Evolutionary conservation across 2,329 filamentous ascomycete species (phyloP).

Genomic region (Pyrenophora teres): DNA sequence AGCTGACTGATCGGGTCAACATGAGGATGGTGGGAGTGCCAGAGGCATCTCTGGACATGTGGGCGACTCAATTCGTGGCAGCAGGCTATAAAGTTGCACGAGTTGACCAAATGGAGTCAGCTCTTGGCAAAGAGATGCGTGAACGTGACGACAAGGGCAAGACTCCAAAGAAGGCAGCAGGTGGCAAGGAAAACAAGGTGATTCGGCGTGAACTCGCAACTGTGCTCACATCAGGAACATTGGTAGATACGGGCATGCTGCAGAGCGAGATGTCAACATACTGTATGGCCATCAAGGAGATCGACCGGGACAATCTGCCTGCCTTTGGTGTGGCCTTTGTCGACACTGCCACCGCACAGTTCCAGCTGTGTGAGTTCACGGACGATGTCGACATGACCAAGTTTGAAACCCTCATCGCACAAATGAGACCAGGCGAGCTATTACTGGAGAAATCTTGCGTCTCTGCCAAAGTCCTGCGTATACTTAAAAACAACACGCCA

Average conservation of each 20-base stretch:
- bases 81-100: slow-evolving; percentile 97
- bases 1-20: slow-evolving; percentile 96
- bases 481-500: slow-evolving; percentile 92
- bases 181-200: slow-evolving; percentile 76
- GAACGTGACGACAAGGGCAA: slow-evolving; percentile 70
- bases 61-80: slow-evolving; percentile 97
- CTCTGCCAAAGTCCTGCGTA: slow-evolving; percentile 86
- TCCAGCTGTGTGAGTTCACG: slow-evolving; percentile 87
- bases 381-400: slow-evolving; percentile 94
- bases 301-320: slow-evolving; percentile 71
- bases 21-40: slow-evolving; percentile 99
- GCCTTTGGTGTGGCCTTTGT: slow-evolving; percentile 92
- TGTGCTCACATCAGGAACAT: slow-evolving; percentile 87
- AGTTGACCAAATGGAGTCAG: slow-evolving; percentile 96
- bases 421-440: slow-evolving; percentile 85
- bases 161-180: slow-evolving; percentile 53
- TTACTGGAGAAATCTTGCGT: slow-evolving; percentile 82
- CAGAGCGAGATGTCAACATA: slow-evolving; percentile 98
- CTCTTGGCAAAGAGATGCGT: slow-evolving; percentile 97
- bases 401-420: slow-evolving; percentile 95
- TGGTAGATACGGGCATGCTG: slow-evolving; percentile 95
- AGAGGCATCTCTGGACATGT: slow-evolving; percentile 91
- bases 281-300: slow-evolving; percentile 87
- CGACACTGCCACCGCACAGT: slow-evolving; percentile 93
- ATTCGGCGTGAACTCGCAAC: slow-evolving; percentile 89